Base-by-base conservation (phyloP, 2,329 filamentous ascomycete genomes). In the Chalara sp. region DNA sequence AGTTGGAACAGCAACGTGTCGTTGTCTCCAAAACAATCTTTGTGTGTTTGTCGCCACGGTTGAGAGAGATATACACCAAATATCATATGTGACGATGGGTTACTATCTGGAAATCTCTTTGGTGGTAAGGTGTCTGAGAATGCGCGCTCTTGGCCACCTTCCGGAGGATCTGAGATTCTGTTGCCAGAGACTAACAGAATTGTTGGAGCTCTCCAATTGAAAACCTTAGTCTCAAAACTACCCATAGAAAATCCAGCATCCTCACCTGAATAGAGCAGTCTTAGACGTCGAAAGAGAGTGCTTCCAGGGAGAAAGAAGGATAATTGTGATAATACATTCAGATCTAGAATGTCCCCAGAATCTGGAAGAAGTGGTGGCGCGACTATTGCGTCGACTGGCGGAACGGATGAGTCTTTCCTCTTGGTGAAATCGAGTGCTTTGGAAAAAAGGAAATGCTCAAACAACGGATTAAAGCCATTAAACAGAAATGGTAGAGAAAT, bases 201-300 rank as follows among this genome's bases (percentile, higher is more conserved):
- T 0, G 86, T 88, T 0, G 86, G 86, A 0, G 85, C 85, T 41
- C 79, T 75, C 86, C 86, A 90, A 64, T 89, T 86, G 68, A 89
- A 86, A 3, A 88, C 82, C 58, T 83, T 84, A 21, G 82, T 78
- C 63, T 89, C 83, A 56, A 89, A 89, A 50, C 82, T 84, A 28
- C 86, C 84, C 80, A 89, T 85, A 21, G 84, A 87, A 67, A 89
- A 90, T 5, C 86, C 86, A 10, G 84, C 80, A 30, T 81, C 78
- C 44, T 78, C 81, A 5, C 86, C 86, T 1, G 82, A 84, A 63
- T 89, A 90, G 0, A 90, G 71, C 2, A 81, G 74, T 1, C 84
- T 78, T 2, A 89, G 71, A 3, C 80, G 74, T 8, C 80, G 73
- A 63, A 89, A 89, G 5, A 90, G 72, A 2, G 77, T 75, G 5